Base-by-base conservation (phyloP, 2,329 filamentous ascomycete genomes). In the Fusarium hostae region DNA sequence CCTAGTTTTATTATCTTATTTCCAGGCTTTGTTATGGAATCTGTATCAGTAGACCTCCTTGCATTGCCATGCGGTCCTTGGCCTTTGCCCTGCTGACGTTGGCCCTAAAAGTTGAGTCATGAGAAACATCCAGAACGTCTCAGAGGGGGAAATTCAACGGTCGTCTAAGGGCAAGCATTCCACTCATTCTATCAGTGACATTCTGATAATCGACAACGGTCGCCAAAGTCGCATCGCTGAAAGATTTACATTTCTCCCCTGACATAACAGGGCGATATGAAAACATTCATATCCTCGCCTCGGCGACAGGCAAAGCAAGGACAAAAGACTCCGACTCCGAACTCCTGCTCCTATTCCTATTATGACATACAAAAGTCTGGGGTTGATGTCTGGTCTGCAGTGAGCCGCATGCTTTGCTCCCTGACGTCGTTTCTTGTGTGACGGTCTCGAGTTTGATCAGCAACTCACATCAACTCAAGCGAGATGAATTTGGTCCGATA, bases 1-100 rank as follows among this genome's bases (percentile, higher is more conserved):
- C n/a, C n/a, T 65, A n/a, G 32, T 39, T 50, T 22, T 24, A 43
- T 28, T 20, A 20, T 37, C 39, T 50, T 59, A 45, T n/a, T 70
- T 59, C 50, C 63, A 60, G 56, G 63, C 60, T 61, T 58, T 58
- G 32, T 57, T 50, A 55, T 37, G 55, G 35, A 28, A 41, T 15
- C 16, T 56, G 51, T 44, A 48, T 41, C 35, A 45, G 28, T 58
- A 51, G 43, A 30, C 44, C 51, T 59, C 59, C 41, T 62, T 56
- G 39, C 57, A 43, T 28, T 59, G 35, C 52, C 55, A 67, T 61
- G 57, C 70, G 58, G 60, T 41, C 52, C 63, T 43, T n/a, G 30
- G 44, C 57, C 47, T 63, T 43, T 73, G 54, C 65, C 51, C 68
- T 66, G 69, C 65, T 72, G 65, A 72, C 57, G 48, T 54, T 45